Base-by-base conservation (phyloP, 495 filamentous ascomycete genomes). In the Achaetomiella virescens region DNA sequence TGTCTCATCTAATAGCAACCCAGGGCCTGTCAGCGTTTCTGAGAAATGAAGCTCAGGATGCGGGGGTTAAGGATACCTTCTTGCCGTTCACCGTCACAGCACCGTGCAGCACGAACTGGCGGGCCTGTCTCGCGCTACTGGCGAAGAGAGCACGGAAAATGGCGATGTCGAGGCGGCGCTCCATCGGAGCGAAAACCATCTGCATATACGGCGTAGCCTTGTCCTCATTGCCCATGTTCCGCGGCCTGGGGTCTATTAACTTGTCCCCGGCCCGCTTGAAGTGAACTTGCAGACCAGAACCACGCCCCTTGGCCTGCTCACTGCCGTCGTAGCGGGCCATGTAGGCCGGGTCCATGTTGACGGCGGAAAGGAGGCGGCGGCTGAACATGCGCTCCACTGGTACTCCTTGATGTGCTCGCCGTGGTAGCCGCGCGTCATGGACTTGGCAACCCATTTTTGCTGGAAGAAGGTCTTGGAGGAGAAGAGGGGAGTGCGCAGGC, bases 381-480 rank as follows among this genome's bases (percentile, higher is more conserved):
- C 79, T 81, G 76, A 98, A 98, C 84, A 96, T 92, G 68, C 88
- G 87, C 70, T 84, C 93, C 93, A 98, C 72, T 91, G 82, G 55
- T 82, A 81, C 69, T 97, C 93, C 50, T 83, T 84, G 62, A 98
- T 84, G 58, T 95, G 88, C 70, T 97, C 93, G 62, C 91, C 91
- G 74, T 98, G 93, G 70, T 97, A 98, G 50, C 80, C 83, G 47
- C 93, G 88, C 6, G 89, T 80, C 52, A 81, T 51, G 9, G 90
- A 81, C 70, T 97, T 98, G 55, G 91, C 88, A 0, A 66, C 64
- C 91, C 91, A 98, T 88, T 97, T 97, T 69, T 98, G 93, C 77
- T 98, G 93, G 81, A 95, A 98, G 76, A 88, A 92, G 45, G 91
- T 96, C 41, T 71, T 70, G 43, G 68, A 72, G 3, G 42, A 60